Base-by-base conservation (phyloP, 345 rosid species). In the Eucalyptus erythrocorys region DNA sequence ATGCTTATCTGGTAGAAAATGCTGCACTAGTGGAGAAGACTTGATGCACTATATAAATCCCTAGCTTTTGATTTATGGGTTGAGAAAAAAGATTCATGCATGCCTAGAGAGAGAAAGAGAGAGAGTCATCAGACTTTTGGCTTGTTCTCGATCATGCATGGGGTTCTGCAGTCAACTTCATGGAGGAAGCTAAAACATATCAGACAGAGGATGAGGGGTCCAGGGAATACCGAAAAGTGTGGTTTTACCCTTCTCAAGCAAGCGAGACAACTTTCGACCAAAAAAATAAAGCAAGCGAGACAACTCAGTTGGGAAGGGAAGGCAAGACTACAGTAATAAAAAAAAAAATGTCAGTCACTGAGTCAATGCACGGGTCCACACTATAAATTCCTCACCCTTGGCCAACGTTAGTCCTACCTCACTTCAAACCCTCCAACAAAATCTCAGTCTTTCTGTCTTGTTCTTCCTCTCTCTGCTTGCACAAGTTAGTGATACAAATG, bases 311-410 rank as follows among this genome's bases (percentile, higher is more conserved):
- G 11, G 10, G 76, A 64, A 64, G 76, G 21, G 9, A n/a, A n/a
- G 76, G 40, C 10, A 64, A 64, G 40, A 6, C 61, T 55, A 24
- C 30, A 55, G 13, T 0, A 24, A 24, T 1, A 0, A 57, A 32
- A 61, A 59, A 27, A 16, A 8, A 68, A 34, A 34, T 1, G 84
- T 21, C 15, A 10, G 9, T 76, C 47, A 1, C 84, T 3, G 84
- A 76, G 84, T 76, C 47, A 22, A 76, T 76, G 47, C 84, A 10
- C 15, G 9, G 81, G 84, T 76, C 16, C 84, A 10, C 43, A 71
- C 45, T 76, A 76, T 71, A 76, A 76, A 76, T 40, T 40, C 47
- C 84, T 76, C 84, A 40, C 45, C 26, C 84, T 40, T 34, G 81
- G 43, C 81, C 43, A 34, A 71, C 9, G 80, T 71, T 71, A 40